These are phyloP conservation scores for Cercospora sp. DNA, from an alignment of 2,329 filamentous ascomycete genomes.

Conservation along the genomic window DNA sequence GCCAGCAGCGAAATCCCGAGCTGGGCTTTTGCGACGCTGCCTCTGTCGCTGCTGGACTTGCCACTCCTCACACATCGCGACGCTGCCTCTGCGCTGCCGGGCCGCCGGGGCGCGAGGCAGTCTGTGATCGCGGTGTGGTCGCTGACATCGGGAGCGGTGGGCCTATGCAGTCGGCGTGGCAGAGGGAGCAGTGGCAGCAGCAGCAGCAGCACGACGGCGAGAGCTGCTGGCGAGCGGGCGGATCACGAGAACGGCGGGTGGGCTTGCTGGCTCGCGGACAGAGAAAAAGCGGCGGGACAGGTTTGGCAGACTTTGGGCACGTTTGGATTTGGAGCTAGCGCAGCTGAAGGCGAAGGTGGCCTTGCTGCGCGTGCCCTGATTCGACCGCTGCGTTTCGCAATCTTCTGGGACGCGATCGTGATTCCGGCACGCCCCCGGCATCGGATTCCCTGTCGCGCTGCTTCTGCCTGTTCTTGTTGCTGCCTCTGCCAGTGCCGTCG, in stretches of 20 bases:
- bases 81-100: neutral
- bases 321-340: neutral
- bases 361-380: neutral
- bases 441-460: neutral
- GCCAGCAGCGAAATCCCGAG: neutral
- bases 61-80: neutral
- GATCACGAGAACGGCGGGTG: neutral
- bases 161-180: neutral
- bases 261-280: neutral
- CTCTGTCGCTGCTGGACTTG: neutral
- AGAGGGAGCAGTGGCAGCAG: neutral
- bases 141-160: neutral
- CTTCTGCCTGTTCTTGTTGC: neutral
- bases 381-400: neutral
- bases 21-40: neutral
- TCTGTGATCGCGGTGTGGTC: neutral
- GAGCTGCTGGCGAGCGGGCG: neutral
- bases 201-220: neutral
- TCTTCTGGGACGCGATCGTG: constrained; percentile 1
- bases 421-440: neutral
- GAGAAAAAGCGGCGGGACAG: constrained; percentile 4
- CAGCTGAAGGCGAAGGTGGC: neutral
- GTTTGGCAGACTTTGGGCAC: neutral
- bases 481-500: neutral
- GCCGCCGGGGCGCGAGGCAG: neutral